Conservation (phyloP, 345 rosid genomes). For the Acer saccharum region DNA sequence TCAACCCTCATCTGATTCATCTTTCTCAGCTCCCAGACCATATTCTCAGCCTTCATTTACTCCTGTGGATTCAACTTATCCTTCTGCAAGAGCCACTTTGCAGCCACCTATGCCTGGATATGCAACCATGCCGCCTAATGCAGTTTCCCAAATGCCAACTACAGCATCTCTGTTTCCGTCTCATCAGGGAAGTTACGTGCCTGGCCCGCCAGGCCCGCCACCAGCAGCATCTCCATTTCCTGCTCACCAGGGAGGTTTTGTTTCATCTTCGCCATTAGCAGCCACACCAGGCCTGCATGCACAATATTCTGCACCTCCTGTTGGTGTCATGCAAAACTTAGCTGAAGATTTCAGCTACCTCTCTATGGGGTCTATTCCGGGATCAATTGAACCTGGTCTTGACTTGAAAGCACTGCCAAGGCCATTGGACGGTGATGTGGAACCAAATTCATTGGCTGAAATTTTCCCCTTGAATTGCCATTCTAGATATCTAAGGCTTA, state of each 20-base stretch:
- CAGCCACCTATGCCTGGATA: slow-evolving; percentile 70
- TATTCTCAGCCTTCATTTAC: slow-evolving; percentile 57
- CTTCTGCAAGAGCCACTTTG: slow-evolving; percentile 33
- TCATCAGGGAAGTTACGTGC: slow-evolving; percentile 52
- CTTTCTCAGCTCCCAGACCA: slow-evolving; percentile 38
- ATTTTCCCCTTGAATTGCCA: slow-evolving; percentile 77
- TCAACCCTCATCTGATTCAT: slow-evolving; percentile 42
- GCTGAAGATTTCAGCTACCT: slow-evolving; percentile 86
- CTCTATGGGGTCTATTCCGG: slow-evolving; percentile 73
- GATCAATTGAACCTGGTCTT: slow-evolving; percentile 79
- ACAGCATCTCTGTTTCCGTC: slow-evolving; percentile 53
- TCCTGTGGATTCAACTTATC: slow-evolving; percentile 34
- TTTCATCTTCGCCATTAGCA: slow-evolving; percentile 40
- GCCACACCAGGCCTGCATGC: slow-evolving; percentile 40
- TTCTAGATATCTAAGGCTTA: slow-evolving; percentile 83
- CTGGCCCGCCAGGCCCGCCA: slow-evolving; percentile 43
- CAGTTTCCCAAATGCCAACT: slow-evolving; percentile 48
- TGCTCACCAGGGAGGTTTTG: slow-evolving; percentile 57
- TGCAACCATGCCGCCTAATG: slow-evolving; percentile 48
- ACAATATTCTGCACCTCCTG: slow-evolving; percentile 67
- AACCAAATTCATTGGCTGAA: slow-evolving; percentile 64
- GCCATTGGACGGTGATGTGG: slow-evolving; percentile 95
- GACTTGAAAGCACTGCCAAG: slow-evolving; percentile 82
- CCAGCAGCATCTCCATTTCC: slow-evolving; percentile 49
- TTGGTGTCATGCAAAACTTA: slow-evolving; percentile 69